phyloP scores from a whole-genome alignment of 2,329 filamentous ascomycete species.

The Penicillium hesseltinei region DNA sequence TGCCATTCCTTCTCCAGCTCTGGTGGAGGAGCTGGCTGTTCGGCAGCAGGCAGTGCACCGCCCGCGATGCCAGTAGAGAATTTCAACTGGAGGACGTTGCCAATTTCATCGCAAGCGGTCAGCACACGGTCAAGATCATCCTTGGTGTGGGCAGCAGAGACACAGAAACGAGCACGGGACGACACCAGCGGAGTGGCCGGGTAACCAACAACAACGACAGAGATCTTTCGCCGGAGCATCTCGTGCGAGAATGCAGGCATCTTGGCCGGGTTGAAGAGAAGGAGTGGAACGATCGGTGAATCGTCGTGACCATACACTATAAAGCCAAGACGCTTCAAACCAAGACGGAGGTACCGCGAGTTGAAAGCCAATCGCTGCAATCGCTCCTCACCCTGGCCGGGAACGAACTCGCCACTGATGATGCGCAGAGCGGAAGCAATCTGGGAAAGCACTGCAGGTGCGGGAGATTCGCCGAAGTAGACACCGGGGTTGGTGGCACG shows the following conservation, averaged over 20 bases:
- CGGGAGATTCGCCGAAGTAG: conserved; percentile 80
- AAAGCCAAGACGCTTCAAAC: conserved; percentile 92
- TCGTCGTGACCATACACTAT: conserved; percentile 98
- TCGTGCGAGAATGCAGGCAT: conserved; percentile 98
- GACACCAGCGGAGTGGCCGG: conserved; percentile 94
- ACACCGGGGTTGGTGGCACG: conserved; percentile 81
- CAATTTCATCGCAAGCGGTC: conserved; percentile 86
- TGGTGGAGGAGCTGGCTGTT: conserved; percentile 59
- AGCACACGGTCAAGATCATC: conserved; percentile 92
- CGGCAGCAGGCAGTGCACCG: conserved; percentile 72
- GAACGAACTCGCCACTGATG: conserved; percentile 81
- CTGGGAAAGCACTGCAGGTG: conserved; percentile 85
- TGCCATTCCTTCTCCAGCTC: conserved; percentile 70
- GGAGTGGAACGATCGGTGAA: conserved; percentile 90
- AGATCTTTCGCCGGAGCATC: conserved; percentile 97
- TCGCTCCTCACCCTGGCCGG: conserved; percentile 92
- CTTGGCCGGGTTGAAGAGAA: conserved; percentile 98
- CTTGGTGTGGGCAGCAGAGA: conserved; percentile 95
- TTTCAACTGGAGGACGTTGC: conserved; percentile 88
- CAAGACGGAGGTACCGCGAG: conserved; percentile 94
- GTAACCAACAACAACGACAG: conserved; percentile 95
- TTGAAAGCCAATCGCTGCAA: conserved; percentile 97
- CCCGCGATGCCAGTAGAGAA: conserved; percentile 96
- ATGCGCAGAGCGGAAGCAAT: conserved; percentile 83
- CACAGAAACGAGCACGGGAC: conserved; percentile 91